Evolutionary conservation across 2,329 filamentous ascomycete genomes (phyloP).

Genomic region (Colletotrichum sp.): DNA sequence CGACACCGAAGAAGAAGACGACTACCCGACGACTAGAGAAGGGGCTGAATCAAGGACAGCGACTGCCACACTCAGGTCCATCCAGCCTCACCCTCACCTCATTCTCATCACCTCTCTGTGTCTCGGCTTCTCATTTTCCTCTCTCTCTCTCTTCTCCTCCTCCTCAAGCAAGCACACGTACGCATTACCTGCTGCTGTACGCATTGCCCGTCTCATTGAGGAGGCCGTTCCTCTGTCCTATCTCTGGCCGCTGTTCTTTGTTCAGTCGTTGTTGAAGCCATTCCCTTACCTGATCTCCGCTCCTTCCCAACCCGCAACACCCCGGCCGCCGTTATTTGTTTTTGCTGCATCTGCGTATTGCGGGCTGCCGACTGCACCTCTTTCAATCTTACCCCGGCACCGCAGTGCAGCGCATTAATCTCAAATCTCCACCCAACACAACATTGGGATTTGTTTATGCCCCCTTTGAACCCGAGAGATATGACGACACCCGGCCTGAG

Average conservation of each 20-base stretch:
- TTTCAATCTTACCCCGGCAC: not conserved
- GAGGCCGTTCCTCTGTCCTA: not conserved
- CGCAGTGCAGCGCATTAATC: not conserved
- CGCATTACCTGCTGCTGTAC: not conserved
- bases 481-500: conserved; percentile 19
- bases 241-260: not conserved
- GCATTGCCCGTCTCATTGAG: not conserved
- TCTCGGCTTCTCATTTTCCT: not conserved
- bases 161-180: not conserved
- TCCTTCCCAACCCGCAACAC: not conserved
- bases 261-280: not conserved
- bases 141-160: not conserved
- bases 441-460: conserved; percentile 2
- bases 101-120: not conserved
- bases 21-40: not conserved
- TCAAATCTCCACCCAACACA: not conserved
- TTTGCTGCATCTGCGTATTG: not conserved
- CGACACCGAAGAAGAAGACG: not conserved
- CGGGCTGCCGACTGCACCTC: not conserved
- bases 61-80: not conserved
- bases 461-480: conserved; percentile 7
- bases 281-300: not conserved
- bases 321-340: not conserved
- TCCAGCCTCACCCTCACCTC: not conserved
- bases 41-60: not conserved